Percentiles rank a stretch among this genome's conserved stretches.
Evolutionary conservation across 2,329 filamentous ascomycete genomes (phyloP).

Genomic region (Emericellopsis cladophorae): DNA sequence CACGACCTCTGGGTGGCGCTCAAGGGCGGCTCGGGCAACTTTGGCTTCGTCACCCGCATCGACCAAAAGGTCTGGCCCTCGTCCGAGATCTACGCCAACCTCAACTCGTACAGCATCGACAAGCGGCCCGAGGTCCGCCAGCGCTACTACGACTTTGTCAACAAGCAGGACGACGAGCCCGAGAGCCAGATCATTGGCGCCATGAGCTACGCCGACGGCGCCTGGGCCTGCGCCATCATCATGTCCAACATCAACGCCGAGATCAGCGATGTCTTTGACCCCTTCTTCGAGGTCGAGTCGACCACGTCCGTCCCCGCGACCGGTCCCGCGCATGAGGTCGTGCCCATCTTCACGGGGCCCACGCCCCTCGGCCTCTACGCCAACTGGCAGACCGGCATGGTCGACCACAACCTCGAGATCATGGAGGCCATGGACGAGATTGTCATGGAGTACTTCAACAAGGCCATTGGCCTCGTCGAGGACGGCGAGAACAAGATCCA

Average conservation of each 20-base stretch:
- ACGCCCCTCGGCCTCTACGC: conserved; percentile 15
- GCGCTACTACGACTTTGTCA: conserved; percentile 13
- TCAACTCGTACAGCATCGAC: conserved; percentile 10
- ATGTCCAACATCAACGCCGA: conserved; percentile 14
- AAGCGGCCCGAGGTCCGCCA: conserved; percentile 12
- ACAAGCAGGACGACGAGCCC: conserved; percentile 11
- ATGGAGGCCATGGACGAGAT: conserved; percentile 17
- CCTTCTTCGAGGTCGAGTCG: conserved; percentile 8
- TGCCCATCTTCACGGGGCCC: conserved; percentile 17
- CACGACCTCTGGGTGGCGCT: conserved; percentile 42
- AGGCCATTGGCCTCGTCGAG: conserved; percentile 12
- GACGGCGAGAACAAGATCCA: conserved; percentile 10
- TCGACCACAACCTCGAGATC: conserved; percentile 12
- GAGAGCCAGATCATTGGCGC: conserved; percentile 16
- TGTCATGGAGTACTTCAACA: conserved; percentile 12
- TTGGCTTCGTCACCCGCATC: conserved; percentile 36
- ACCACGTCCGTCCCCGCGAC: conserved; percentile 9
- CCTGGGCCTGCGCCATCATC: conserved; percentile 8
- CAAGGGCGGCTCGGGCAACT: conserved; percentile 34
- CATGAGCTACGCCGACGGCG: conserved; percentile 8
- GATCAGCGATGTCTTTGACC: conserved; percentile 10
- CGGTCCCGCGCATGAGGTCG: conserved; percentile 12
- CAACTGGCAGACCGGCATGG: conserved; percentile 19
- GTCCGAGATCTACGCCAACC: conserved; percentile 15
- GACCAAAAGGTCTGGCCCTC: conserved; percentile 10